Evolutionary conservation across 495 filamentous ascomycete species (phyloP).

Genomic region (Neurospora cerealis): DNA sequence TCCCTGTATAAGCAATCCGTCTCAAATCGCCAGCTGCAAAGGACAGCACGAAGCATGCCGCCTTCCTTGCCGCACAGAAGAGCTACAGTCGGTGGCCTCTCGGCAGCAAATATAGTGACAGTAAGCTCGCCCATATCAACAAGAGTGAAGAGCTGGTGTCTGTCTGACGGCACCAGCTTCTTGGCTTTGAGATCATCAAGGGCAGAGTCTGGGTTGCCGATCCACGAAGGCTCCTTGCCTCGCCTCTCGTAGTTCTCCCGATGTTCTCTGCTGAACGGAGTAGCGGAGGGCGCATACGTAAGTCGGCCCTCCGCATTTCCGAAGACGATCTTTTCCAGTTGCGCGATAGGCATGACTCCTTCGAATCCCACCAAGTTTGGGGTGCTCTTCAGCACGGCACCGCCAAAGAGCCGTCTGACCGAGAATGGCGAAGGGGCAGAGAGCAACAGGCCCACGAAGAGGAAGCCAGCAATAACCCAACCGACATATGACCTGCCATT

Average conservation of each 20-base stretch:
- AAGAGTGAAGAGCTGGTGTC: constrained; percentile 21
- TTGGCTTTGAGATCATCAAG: neutral
- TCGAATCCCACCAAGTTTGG: constrained; percentile 20
- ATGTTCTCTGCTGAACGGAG: neutral
- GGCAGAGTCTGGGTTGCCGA: neutral
- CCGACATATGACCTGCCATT: constrained; percentile 15
- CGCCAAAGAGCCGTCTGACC: neutral
- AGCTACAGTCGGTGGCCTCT: constrained; percentile 19
- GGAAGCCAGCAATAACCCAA: constrained; percentile 13
- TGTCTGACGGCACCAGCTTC: constrained; percentile 3
- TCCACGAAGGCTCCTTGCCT: neutral
- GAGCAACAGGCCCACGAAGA: constrained; percentile 1
- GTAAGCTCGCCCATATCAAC: constrained; percentile 30
- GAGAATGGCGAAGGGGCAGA: neutral
- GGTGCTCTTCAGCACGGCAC: neutral
- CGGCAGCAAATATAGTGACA: constrained; percentile 25
- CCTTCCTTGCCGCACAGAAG: constrained; percentile 30
- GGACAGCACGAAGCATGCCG: constrained; percentile 29
- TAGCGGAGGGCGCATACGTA: neutral
- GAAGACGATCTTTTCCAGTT: constrained; percentile 1
- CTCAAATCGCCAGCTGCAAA: constrained; percentile 26
- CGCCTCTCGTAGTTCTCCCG: neutral
- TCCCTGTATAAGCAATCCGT: constrained; percentile 23
- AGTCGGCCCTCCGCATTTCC: neutral
- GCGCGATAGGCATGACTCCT: constrained; percentile 12